Conservation (phyloP, 108 stramenopile species). For the Skeletonema costatum region DNA sequence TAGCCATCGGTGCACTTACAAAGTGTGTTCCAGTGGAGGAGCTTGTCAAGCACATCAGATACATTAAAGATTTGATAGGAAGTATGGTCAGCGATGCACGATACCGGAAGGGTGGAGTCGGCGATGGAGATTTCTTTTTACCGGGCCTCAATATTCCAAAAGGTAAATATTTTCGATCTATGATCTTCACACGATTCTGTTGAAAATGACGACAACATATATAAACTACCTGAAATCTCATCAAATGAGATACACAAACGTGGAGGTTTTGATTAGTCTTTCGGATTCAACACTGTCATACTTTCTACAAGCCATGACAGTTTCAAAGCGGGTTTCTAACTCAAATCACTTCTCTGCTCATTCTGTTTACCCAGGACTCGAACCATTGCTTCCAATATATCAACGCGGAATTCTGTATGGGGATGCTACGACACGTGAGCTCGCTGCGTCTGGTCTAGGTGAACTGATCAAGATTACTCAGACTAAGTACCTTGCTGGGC, state of each 20-base stretch:
- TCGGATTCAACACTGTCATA: constrained; percentile 59
- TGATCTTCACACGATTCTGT: background rate
- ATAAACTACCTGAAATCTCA: constrained; percentile 40
- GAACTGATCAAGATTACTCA: constrained; percentile 92
- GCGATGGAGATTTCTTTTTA: constrained; percentile 88
- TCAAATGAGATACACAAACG: background rate
- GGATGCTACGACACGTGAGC: constrained; percentile 74
- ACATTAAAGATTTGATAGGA: constrained; percentile 87
- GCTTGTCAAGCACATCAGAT: constrained; percentile 90
- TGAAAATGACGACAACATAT: constrained; percentile 57
- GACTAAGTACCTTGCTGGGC: constrained; percentile 86
- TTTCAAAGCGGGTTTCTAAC: background rate
- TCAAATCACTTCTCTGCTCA: constrained; percentile 14
- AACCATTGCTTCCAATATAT: constrained; percentile 96
- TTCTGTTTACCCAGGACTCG: constrained; percentile 67
- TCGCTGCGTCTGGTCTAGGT: constrained; percentile 93
- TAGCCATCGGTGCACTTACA: constrained; percentile 79
- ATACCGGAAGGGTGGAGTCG: constrained; percentile 83
- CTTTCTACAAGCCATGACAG: background rate
- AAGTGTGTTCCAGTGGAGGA: constrained; percentile 88
- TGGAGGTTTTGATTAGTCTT: constrained; percentile 83
- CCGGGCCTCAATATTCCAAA: constrained; percentile 95
- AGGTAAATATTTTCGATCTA: constrained; percentile 61
- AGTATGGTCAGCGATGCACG: constrained; percentile 92
- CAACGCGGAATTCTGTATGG: constrained; percentile 96